phyloP scores from a whole-genome alignment of 345 rosid genomes.

The Corymbia maculata region DNA sequence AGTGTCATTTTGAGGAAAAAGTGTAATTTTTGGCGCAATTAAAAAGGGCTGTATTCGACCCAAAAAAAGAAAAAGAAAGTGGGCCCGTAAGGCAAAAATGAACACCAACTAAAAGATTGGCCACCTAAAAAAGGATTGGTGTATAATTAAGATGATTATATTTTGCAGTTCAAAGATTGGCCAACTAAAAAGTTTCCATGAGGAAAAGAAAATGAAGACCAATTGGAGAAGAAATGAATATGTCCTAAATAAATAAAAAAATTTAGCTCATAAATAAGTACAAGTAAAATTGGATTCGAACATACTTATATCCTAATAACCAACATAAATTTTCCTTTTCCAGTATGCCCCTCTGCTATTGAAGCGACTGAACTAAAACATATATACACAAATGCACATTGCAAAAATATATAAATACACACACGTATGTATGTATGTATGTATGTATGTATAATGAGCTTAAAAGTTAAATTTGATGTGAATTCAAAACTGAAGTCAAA shows the following conservation, averaged over 20 bases:
- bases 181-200: not conserved
- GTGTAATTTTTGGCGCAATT: too few relatives aligned
- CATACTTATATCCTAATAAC: not conserved
- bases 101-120: not conserved
- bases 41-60: too few relatives aligned
- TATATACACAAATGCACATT: not conserved
- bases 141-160: not conserved
- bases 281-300: not conserved
- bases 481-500: not conserved
- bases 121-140: not conserved
- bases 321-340: not conserved
- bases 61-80: too few relatives aligned
- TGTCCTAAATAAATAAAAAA: not conserved
- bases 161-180: not conserved
- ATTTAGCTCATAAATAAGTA: not conserved
- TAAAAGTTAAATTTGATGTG: not conserved
- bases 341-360: not conserved
- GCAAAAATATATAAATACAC: not conserved
- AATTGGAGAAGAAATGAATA: not conserved
- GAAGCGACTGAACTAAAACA: fast-evolving
- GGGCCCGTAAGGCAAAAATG: not conserved
- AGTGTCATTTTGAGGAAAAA: too few relatives aligned
- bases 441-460: not conserved
- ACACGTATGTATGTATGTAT: not conserved
- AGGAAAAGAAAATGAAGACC: not conserved